Evolutionary conservation across 208 protist species (phyloP), one percentile per base, ranked within the genome.

Genomic region (Leishmania turanica): DNA sequence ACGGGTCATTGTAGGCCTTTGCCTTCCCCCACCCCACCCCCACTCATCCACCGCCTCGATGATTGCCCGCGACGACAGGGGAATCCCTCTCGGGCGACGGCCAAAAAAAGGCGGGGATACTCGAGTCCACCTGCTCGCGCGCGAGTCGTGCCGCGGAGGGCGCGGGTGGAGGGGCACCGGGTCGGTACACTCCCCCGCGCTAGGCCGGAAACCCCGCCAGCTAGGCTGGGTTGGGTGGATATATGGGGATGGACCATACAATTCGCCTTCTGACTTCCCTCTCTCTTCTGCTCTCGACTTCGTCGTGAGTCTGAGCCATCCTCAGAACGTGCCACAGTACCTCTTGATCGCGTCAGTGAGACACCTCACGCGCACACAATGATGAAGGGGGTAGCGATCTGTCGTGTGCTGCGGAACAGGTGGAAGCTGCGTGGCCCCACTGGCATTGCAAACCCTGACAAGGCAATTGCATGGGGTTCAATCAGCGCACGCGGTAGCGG

Each of bases 401-500:
- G 73, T 45, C 9, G 37, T n/a, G 7, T 49, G 19, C 31, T 77
- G 54, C n/a, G 34, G 65, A 74, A n/a, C 53, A 81, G 76, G 56
- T 86, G 78, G 78, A 60, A 31, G 42, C 11, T 86, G 65, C 78
- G 62, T 42, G 19, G 31, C 0, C 49, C 62, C 8, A 45, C 19
- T 24, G 19, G 19, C 0, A 17, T 40, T 17, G 73, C 37, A n/a
- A 75, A 75, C 65, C 47, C 65, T 3, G 34, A 71, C 45, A 37
- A 66, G 8, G 17, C 75, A 0, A 58, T 88, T 4, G 71, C 27
- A 21, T 90, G 79, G 84, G 87, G 87, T n/a, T 71, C 68, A n/a
- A 82, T 90, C 34, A 90, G 87, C n/a, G 79, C 81, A 42, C 68
- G 65, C 0, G 87, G 80, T 17, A 75, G 70, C 51, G 53, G 51